Percentiles rank a stretch among this genome's conserved stretches.
Conservation (phyloP, 1,284 basidiomycete species). For the Clitocybe nebularis region DNA sequence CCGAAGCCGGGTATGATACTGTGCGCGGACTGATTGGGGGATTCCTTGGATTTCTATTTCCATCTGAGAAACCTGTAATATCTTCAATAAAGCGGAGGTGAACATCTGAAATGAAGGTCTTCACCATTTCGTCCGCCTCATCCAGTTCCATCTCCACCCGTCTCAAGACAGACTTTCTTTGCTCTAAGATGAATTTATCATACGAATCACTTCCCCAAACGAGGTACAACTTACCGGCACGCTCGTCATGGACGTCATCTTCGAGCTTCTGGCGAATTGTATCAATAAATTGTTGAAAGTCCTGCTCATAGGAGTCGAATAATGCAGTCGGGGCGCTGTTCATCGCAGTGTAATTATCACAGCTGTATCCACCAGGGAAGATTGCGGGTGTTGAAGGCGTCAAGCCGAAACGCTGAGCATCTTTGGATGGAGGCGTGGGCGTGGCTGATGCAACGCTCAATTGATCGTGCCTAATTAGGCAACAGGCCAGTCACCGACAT, state of each 20-base stretch:
- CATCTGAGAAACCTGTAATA: slow-evolving; percentile 91
- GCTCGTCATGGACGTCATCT: slow-evolving; percentile 51
- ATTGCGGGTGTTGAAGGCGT: slow-evolving; percentile 5
- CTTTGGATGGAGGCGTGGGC: slow-evolving; percentile 10
- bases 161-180: slow-evolving; percentile 78
- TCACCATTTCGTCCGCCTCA: slow-evolving; percentile 96
- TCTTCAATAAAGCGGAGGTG: background rate
- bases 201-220: background rate
- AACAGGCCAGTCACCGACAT: too few relatives aligned
- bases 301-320: slow-evolving; percentile 80
- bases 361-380: slow-evolving; percentile 27
- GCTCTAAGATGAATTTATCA: slow-evolving; percentile 47
- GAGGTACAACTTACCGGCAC: slow-evolving; percentile 43
- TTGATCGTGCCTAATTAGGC: slow-evolving; percentile 12
- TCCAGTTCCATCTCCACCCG: slow-evolving; percentile 94
- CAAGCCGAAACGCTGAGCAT: too few relatives aligned
- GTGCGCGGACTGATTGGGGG: slow-evolving; percentile 76
- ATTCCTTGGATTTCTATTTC: slow-evolving; percentile 98
- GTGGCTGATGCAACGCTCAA: background rate
- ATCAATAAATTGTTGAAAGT: slow-evolving; percentile 71
- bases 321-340: slow-evolving; percentile 75
- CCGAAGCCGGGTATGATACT: slow-evolving; percentile 72
- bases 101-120: slow-evolving; percentile 23
- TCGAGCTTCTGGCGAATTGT: slow-evolving; percentile 70
- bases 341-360: slow-evolving; percentile 38